phyloP scores from a whole-genome alignment of 495 filamentous ascomycete species.

The Penicillium samsonianum region DNA sequence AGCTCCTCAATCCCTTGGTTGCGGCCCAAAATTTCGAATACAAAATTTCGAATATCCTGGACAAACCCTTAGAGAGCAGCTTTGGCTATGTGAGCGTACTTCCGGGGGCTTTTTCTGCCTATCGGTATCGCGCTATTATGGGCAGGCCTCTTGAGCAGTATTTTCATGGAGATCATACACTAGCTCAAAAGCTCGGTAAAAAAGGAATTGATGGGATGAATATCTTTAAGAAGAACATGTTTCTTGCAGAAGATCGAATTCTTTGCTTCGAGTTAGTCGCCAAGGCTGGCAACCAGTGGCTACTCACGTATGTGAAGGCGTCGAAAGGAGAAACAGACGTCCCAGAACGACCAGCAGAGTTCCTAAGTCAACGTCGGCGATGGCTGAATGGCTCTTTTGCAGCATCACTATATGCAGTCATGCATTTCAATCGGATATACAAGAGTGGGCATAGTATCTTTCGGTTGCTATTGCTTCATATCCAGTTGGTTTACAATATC shows the following conservation, averaged over 20 bases:
- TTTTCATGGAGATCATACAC: constrained; percentile 97
- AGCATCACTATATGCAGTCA: constrained; percentile 88
- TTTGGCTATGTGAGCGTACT: constrained; percentile 97
- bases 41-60: constrained; percentile 97
- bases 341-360: constrained; percentile 78
- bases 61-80: constrained; percentile 93
- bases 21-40: constrained; percentile 98
- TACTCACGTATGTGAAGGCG: constrained; percentile 93
- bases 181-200: constrained; percentile 87
- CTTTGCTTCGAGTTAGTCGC: constrained; percentile 98
- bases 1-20: constrained; percentile 89
- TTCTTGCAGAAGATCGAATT: constrained; percentile 99
- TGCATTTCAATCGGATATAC: constrained; percentile 98
- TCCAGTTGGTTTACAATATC: constrained; percentile 91
- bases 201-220: constrained; percentile 99
- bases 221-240: constrained; percentile 99
- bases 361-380: constrained; percentile 89
- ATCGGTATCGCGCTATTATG: constrained; percentile 96
- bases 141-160: constrained; percentile 95
- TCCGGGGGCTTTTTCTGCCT: constrained; percentile 96
- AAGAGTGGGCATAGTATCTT: constrained; percentile 89
- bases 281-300: constrained; percentile 97
- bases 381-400: constrained; percentile 98
- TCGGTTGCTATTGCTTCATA: constrained; percentile 90
- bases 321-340: constrained; percentile 98